Evolutionary conservation across 1,284 basidiomycete genomes (phyloP).

Genomic region (Ustilago cynodontis): DNA sequence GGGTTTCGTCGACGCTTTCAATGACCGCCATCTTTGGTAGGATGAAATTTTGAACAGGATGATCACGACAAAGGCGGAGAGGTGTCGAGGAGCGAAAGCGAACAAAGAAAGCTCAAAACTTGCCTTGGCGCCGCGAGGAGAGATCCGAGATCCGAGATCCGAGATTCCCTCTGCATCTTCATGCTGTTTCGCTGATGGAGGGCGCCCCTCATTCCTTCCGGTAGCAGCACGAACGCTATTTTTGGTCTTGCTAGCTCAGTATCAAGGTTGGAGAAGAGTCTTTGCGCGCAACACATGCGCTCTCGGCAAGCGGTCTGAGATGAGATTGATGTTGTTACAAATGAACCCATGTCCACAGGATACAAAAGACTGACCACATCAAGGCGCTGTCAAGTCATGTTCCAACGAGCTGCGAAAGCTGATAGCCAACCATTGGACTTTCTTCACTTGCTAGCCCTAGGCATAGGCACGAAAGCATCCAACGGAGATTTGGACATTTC

Average conservation of each 20-base stretch:
- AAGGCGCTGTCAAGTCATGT: too few relatives aligned
- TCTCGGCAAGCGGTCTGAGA: too few relatives aligned
- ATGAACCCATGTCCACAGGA: neutral
- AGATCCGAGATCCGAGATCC: conserved; percentile 5
- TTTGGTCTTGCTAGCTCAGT: too few relatives aligned
- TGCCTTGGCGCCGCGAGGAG: neutral
- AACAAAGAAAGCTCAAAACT: conserved; percentile 3
- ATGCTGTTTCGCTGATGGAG: too few relatives aligned
- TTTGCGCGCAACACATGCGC: too few relatives aligned
- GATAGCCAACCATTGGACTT: too few relatives aligned
- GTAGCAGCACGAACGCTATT: too few relatives aligned
- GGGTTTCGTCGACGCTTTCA: conserved; percentile 7
- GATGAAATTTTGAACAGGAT: neutral
- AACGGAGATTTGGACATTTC: conserved; percentile 51
- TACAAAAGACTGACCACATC: too few relatives aligned
- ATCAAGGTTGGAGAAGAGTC: too few relatives aligned
- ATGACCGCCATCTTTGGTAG: conserved; percentile 29
- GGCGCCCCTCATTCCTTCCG: too few relatives aligned
- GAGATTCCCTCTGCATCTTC: neutral
- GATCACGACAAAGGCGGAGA: neutral
- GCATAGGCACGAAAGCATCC: conserved; percentile 51
- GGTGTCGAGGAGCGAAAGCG: neutral
- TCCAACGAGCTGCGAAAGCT: too few relatives aligned
- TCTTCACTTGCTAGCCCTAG: conserved; percentile 20
- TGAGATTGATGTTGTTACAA: too few relatives aligned